Evolutionary conservation across 2,329 filamentous ascomycete species (phyloP).

Genomic region (Polytolypa hystricis): DNA sequence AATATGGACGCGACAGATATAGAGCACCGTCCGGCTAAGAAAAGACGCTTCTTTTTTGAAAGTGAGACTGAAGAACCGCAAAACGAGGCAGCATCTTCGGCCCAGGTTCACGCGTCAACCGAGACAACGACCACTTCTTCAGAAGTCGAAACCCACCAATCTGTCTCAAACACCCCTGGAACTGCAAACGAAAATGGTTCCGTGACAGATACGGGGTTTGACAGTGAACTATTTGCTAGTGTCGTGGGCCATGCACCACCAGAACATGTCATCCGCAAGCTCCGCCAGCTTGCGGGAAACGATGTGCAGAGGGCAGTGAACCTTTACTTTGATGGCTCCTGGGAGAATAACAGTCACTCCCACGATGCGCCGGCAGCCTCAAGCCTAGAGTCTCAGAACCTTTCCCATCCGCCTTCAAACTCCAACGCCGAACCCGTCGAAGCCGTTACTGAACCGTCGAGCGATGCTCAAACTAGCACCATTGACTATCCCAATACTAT

Average conservation of each 20-base stretch:
- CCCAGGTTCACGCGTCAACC: background rate
- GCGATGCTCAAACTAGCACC: conserved; percentile 1
- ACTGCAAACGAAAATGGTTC: background rate
- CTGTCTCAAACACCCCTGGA: background rate
- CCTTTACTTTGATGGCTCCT: conserved; percentile 54
- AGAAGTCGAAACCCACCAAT: background rate
- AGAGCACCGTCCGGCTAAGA: conserved; percentile 48
- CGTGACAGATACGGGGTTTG: conserved; percentile 32
- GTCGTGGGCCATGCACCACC: conserved; percentile 46
- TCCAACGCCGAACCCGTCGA: background rate
- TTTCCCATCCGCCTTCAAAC: background rate
- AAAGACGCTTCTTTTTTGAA: conserved; percentile 52
- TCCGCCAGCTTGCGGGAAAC: conserved; percentile 40
- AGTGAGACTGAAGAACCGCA: conserved; percentile 20
- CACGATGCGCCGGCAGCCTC: conserved; percentile 1
- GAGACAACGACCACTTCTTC: conserved; percentile 1
- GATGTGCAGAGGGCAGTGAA: conserved; percentile 53
- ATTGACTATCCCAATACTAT: conserved; percentile 3
- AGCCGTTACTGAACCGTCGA: conserved; percentile 1
- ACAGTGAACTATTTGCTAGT: conserved; percentile 44
- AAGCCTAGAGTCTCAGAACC: background rate
- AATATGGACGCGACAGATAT: conserved; percentile 31
- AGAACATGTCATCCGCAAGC: conserved; percentile 32
- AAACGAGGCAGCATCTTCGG: background rate
- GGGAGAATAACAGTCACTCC: conserved; percentile 30